Base-by-base conservation (phyloP, 495 filamentous ascomycete species). In the Podospora tetraspora region DNA sequence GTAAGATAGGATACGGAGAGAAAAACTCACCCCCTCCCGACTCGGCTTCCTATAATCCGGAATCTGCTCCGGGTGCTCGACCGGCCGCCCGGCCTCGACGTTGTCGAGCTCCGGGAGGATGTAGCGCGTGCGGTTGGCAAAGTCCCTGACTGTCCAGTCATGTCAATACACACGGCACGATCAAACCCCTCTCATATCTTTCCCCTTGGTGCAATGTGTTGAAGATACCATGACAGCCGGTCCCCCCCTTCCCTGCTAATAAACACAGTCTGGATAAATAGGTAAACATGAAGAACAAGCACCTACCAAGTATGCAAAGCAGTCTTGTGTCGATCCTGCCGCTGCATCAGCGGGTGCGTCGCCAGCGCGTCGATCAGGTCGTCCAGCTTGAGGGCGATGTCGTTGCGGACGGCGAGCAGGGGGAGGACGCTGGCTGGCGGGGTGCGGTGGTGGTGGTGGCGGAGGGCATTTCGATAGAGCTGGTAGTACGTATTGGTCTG, bases 101-200 rank as follows among this genome's bases (percentile, higher is more conserved):
- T 72, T 73, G 3, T 75, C 72, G 37, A 77, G 66, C 69, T 78
- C 75, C 13, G 67, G 69, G 32, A 77, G 66, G 52, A 74, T 75
- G 67, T 77, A 78, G 24, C 69, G 62, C 12, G 69, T 75, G 11
- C 73, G 66, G 70, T 64, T 63, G 62, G 67, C 70, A 64, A 77
- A 78, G 60, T 75, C 75, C 76, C 71, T 52, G 37, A n/a, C 37
- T 4, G 0, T 5, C 13, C n/a, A n/a, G 3, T 37, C 12, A 5
- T n/a, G 43, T 52, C 19, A 52, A n/a, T n/a, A 52, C 43, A 52
- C 37, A n/a, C 11, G 9, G 8, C 8, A 10, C 8, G 8, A 10
- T 10, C 29, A 1, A 1, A 30, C 29, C 10, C 8, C 8, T 30
- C 29, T 30, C 8, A 30, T 10, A 30, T 1, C 29, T 30, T 27